Percentiles rank a stretch among this genome's conserved stretches.
Evolutionary conservation across 1,284 basidiomycete genomes (phyloP).

Genomic region (Cerioporus squamosus): DNA sequence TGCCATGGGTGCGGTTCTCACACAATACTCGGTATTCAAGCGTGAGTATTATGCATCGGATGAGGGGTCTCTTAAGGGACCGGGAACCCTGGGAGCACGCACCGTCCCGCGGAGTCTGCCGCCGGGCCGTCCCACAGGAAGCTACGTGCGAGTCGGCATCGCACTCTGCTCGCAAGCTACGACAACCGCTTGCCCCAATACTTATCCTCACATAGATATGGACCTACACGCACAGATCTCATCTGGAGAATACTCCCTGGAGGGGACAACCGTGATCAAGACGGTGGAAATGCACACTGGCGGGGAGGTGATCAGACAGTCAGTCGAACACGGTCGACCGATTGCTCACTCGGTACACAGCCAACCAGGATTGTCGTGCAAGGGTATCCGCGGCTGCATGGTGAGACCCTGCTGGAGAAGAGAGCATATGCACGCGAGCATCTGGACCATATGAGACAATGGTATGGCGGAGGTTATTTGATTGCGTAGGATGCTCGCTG

Average conservation of each 20-base stretch:
- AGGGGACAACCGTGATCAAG: constrained; percentile 25
- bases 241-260: background rate
- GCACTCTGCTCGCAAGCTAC: no score
- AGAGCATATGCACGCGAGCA: constrained; percentile 34
- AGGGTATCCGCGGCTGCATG: constrained; percentile 39
- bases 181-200: no score
- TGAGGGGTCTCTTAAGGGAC: no score
- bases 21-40: no score
- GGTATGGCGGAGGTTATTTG: constrained; percentile 18
- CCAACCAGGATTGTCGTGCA: constrained; percentile 44
- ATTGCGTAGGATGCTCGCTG: no score
- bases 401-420: constrained; percentile 41
- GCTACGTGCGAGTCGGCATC: no score
- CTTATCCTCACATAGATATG: constrained; percentile 19
- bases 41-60: no score
- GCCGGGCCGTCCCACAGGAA: no score
- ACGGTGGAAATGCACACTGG: constrained; percentile 46
- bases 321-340: background rate
- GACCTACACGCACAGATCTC: constrained; percentile 29
- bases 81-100: no score
- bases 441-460: constrained; percentile 37
- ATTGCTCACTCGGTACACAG: constrained; percentile 19
- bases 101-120: no score
- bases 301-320: constrained; percentile 41
- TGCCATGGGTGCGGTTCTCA: no score